A percentile compares a stretch with the other conserved stretches of the same genome.
Conservation (phyloP, 139 green algal species). For the Gonium pectorale region DNA sequence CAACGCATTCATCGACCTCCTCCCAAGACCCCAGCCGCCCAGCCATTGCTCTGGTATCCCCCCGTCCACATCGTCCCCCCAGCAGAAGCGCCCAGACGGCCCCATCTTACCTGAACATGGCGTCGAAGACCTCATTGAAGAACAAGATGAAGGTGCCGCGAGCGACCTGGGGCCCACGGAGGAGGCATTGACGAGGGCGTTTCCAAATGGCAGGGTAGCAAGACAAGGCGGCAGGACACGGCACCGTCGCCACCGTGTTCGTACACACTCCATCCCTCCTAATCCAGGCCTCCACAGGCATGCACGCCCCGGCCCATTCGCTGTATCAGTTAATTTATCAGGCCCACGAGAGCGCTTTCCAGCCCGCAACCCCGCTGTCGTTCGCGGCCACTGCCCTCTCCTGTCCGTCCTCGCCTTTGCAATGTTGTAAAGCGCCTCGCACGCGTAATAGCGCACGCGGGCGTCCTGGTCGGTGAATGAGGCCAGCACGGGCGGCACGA, state of each 20-base stretch:
- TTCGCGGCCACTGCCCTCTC: background rate
- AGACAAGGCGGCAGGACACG: too few species aligned
- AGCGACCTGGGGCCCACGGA: constrained; percentile 55
- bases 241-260: too few species aligned
- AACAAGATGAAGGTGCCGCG: constrained; percentile 87
- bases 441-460: constrained; percentile 96
- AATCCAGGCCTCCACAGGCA: too few species aligned
- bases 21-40: too few species aligned
- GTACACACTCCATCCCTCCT: too few species aligned
- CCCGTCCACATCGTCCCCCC: background rate
- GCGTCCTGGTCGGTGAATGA: constrained; percentile 83
- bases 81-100: too few species aligned
- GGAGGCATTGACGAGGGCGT: too few species aligned
- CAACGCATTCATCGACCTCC: too few species aligned
- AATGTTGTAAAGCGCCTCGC: constrained; percentile 97
- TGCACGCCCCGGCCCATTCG: too few species aligned
- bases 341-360: background rate
- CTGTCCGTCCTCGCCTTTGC: constrained; percentile 86
- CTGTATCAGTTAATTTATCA: too few species aligned
- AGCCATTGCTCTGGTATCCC: too few species aligned
- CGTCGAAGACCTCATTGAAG: constrained; percentile 94
- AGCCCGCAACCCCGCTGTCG: background rate
- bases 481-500: constrained; percentile 91
- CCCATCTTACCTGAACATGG: constrained; percentile 82
- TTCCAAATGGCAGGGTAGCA: too few species aligned